phyloP scores from a whole-genome alignment of 1,284 basidiomycete species.

The Anthracocystis panici-leucophaei region DNA sequence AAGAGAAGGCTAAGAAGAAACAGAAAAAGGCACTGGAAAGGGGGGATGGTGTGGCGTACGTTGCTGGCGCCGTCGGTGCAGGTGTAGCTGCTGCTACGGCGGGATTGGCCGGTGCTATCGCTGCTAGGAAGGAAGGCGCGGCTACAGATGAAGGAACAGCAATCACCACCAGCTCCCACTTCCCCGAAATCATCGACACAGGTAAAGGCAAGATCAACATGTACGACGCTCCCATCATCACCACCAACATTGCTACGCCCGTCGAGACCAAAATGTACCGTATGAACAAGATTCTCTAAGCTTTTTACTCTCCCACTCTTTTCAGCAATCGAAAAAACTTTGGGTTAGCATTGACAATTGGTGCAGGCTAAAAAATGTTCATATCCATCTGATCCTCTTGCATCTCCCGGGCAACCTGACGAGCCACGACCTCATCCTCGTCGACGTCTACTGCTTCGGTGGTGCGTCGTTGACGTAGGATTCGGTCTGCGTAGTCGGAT shows the following conservation, averaged over 20 bases:
- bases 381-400: constrained; percentile 19
- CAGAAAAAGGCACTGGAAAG: constrained; percentile 46
- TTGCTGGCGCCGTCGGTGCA: constrained; percentile 23
- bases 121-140: too few species aligned
- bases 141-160: too few species aligned
- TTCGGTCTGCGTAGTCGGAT: constrained; percentile 26
- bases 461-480: constrained; percentile 23
- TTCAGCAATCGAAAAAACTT: not conserved
- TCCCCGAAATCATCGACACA: constrained; percentile 55
- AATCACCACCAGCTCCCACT: constrained; percentile 26
- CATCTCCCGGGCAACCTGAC: constrained; percentile 2
- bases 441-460: constrained; percentile 27
- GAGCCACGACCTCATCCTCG: constrained; percentile 14
- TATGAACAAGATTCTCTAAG: constrained; percentile 51
- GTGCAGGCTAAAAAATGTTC: constrained; percentile 27
- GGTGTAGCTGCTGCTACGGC: constrained; percentile 28
- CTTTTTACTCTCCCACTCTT: not conserved
- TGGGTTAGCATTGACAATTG: not conserved
- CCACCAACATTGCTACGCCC: constrained; percentile 55
- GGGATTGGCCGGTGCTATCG: constrained; percentile 39
- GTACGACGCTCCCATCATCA: constrained; percentile 62
- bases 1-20: constrained; percentile 61
- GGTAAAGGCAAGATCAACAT: constrained; percentile 60
- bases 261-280: constrained; percentile 55
- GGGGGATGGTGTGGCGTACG: constrained; percentile 36